phyloP scores from a whole-genome alignment of 2,329 filamentous ascomycete species.

The Cytospora piceae region DNA sequence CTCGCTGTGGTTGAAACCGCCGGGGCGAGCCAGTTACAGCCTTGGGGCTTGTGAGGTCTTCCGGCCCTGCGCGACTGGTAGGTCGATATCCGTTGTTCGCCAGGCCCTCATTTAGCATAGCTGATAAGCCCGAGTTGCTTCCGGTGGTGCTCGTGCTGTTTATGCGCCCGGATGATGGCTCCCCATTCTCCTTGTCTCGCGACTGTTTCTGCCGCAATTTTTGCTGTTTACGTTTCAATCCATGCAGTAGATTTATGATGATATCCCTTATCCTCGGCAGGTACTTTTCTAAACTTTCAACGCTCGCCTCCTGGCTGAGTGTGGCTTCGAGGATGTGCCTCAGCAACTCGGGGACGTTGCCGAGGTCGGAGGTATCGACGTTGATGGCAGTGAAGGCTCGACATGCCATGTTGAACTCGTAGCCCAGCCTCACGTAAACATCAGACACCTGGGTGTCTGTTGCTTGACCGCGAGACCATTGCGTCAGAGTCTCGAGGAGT shows the following conservation, averaged over 20 bases:
- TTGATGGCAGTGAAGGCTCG: slow-evolving; percentile 96
- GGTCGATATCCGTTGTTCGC: slow-evolving; percentile 54
- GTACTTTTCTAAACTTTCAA: slow-evolving; percentile 91
- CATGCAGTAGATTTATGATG: slow-evolving; percentile 95
- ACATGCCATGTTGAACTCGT: slow-evolving; percentile 99
- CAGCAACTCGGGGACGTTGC: slow-evolving; percentile 90
- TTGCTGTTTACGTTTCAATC: slow-evolving; percentile 95
- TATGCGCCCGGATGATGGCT: slow-evolving; percentile 45
- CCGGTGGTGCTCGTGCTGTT: slow-evolving; percentile 63
- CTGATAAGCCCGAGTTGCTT: slow-evolving; percentile 62
- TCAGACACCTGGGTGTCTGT: slow-evolving; percentile 96
- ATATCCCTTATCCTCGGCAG: slow-evolving; percentile 95
- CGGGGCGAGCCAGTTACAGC: slow-evolving; percentile 50
- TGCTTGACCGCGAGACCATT: slow-evolving; percentile 93
- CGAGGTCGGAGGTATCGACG: slow-evolving; percentile 90
- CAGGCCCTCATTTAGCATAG: slow-evolving; percentile 62
- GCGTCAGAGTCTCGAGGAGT: slow-evolving; percentile 92
- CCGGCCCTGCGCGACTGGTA: slow-evolving; percentile 40
- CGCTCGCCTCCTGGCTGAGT: slow-evolving; percentile 92
- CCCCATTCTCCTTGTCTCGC: slow-evolving; percentile 55
- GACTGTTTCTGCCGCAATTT: slow-evolving; percentile 71
- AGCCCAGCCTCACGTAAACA: slow-evolving; percentile 94
- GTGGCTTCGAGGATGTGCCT: slow-evolving; percentile 93
- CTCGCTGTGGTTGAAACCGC: slow-evolving; percentile 52
- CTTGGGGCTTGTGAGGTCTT: slow-evolving; percentile 36